Evolutionary conservation across 2,329 filamentous ascomycete species (phyloP), one percentile per base, ranked within the genome.

Genomic region (Xylaria sp.): DNA sequence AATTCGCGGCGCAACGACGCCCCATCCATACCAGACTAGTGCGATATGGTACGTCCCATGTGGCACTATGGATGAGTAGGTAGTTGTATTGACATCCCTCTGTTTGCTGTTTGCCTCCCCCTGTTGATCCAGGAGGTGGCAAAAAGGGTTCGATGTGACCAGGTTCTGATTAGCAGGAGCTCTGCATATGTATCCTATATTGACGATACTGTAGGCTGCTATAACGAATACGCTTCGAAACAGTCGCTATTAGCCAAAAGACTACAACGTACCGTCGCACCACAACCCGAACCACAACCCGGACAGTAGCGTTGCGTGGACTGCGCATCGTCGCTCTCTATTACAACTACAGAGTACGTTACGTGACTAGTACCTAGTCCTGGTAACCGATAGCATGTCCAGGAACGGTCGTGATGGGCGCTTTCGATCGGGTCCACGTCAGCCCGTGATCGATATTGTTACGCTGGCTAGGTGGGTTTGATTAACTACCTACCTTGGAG

Each of bases 121-220:
- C 64, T 66, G 65, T 61, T 55, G 58, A 66, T 66, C 63, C 57
- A 64, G 63, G 64, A 60, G 64, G 64, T 66, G 65, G 64, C 65
- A 48, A 67, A 61, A 56, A 55, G 38, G 41, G 11, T 34, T 9
- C 6, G 9, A 6, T 26, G 24, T 9, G 24, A 26, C 24, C 24
- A 9, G 9, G 9, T 6, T 26, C 24, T 26, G 24, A 26, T 26
- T 26, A 26, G 6, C 11, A 13, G 29, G 29, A 34, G 16, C 29
- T 13, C 24, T 26, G 9, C 9, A 9, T 26, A 26, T 26, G 24
- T 26, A 26, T 26, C 6, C 24, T n/a, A n/a, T n/a, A n/a, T n/a
- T n/a, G n/a, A n/a, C n/a, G n/a, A n/a, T n/a, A n/a, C n/a, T n/a
- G 24, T 26, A 13, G 8, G 11, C 29, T 11, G 8, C 11, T 34